phyloP scores from a whole-genome alignment of 306 rosid species.

The Luffa acutangula region DNA sequence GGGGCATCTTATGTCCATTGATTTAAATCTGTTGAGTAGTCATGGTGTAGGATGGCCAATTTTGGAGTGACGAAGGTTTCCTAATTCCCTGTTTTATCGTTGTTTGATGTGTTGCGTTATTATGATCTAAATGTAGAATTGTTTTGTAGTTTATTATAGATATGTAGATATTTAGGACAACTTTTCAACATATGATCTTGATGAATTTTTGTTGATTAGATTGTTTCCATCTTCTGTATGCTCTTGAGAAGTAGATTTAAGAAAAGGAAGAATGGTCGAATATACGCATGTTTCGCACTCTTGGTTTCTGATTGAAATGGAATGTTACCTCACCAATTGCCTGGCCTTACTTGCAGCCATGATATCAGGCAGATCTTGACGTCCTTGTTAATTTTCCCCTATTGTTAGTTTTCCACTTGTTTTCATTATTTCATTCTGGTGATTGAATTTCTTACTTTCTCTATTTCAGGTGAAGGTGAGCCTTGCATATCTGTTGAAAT shows the following conservation, averaged over 20 bases:
- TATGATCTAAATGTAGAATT: background rate
- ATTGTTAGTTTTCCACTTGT: background rate
- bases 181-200: background rate
- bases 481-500: conserved; percentile 80
- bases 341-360: background rate
- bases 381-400: background rate
- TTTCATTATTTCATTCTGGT: background rate
- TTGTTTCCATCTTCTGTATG: background rate
- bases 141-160: background rate
- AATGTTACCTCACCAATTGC: background rate
- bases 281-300: background rate
- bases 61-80: background rate
- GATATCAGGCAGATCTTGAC: background rate
- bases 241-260: background rate
- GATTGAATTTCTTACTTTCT: background rate
- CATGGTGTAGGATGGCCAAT: background rate
- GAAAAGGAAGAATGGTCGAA: background rate
- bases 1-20: background rate
- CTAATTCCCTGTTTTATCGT: background rate
- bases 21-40: background rate
- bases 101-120: background rate
- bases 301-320: background rate
- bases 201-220: background rate
- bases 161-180: background rate
- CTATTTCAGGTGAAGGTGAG: conserved; percentile 42